phyloP scores from a whole-genome alignment of 257 asterid genomes.

The Ligustrum vulgare region DNA sequence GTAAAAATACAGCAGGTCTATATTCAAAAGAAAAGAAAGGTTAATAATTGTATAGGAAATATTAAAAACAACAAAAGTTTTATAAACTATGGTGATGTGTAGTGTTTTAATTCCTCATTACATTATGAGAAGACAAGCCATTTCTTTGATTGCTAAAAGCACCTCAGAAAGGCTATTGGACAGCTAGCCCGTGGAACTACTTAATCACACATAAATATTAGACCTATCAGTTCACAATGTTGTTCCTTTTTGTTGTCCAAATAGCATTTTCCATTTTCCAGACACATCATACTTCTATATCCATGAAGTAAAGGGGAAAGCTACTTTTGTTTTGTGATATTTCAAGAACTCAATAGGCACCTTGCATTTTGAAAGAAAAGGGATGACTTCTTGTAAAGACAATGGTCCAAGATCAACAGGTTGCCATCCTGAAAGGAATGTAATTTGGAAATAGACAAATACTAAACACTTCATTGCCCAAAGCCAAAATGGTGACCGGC shows the following conservation, averaged over 20 bases:
- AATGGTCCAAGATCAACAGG: conserved; percentile 88
- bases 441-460: background rate
- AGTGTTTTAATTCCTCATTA: background rate
- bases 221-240: background rate
- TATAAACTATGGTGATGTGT: background rate
- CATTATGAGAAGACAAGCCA: conserved; percentile 14
- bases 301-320: conserved; percentile 25
- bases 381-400: conserved; percentile 61
- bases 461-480: conserved; percentile 4
- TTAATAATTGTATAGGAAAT: conserved; percentile 3
- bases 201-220: background rate
- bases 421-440: conserved; percentile 62
- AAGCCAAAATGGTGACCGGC: background rate
- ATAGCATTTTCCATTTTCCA: conserved; percentile 58
- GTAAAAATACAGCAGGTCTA: conserved; percentile 4
- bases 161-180: conserved; percentile 6
- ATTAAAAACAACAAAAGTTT: background rate
- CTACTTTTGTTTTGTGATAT: background rate
- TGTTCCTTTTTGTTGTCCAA: conserved; percentile 11
- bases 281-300: background rate
- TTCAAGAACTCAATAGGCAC: conserved; percentile 35
- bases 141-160: conserved; percentile 12
- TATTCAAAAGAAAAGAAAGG: background rate
- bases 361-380: conserved; percentile 64
- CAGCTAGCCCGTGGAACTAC: background rate